Evolutionary conservation across 148 eudicot species (phyloP).

Genomic region (Silene conica): DNA sequence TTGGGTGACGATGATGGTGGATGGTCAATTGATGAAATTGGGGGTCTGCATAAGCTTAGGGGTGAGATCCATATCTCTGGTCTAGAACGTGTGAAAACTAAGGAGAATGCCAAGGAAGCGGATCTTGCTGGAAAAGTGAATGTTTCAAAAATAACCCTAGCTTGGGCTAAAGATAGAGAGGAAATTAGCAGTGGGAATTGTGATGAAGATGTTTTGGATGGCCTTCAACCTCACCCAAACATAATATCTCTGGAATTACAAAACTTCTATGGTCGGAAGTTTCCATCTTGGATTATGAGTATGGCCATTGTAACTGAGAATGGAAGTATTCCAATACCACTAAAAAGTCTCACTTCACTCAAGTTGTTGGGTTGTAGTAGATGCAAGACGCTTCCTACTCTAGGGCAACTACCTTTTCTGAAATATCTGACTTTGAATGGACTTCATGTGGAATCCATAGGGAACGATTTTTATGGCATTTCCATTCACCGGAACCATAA

Average conservation of each 20-base stretch:
- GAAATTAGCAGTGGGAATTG: neutral
- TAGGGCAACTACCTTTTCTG: too few species aligned
- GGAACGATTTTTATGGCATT: neutral
- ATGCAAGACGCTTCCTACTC: too few species aligned
- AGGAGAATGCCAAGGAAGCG: conserved; percentile 16
- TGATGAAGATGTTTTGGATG: conserved; percentile 10
- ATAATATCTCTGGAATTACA: neutral
- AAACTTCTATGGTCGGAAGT: neutral
- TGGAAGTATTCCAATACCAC: neutral
- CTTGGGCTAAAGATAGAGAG: neutral
- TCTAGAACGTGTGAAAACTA: conserved; percentile 16
- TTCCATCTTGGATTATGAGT: conserved; percentile 5
- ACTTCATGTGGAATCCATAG: neutral
- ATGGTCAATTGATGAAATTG: neutral
- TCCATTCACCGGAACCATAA: neutral
- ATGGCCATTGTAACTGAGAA: neutral
- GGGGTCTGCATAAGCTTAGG: conserved; percentile 7
- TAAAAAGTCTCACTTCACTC: neutral
- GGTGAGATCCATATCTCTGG: conserved; percentile 6
- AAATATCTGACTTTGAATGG: neutral
- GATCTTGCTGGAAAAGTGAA: neutral
- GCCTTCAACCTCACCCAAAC: conserved; percentile 1
- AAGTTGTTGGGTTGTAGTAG: neutral
- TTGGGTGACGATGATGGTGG: conserved; percentile 10
- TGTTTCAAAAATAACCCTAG: neutral